phyloP scores from a whole-genome alignment of 2,329 filamentous ascomycete species.

The Talaromyces rugulosus region DNA sequence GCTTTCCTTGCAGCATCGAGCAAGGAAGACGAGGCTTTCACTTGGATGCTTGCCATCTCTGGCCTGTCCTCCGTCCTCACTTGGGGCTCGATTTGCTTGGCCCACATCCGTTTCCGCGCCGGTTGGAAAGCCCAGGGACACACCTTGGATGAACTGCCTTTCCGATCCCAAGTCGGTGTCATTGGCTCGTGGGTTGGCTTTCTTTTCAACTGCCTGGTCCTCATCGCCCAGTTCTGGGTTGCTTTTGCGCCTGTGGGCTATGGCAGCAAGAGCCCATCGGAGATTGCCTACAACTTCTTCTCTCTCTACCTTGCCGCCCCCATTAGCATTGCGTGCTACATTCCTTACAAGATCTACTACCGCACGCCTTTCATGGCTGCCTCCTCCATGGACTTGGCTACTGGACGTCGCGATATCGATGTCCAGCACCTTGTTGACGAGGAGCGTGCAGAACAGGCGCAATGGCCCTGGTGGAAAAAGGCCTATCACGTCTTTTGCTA shows the following conservation, averaged over 20 bases:
- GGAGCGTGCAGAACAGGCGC: conserved; percentile 67
- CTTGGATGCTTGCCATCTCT: conserved; percentile 75
- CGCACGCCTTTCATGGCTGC: conserved; percentile 63
- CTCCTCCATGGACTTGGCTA: conserved; percentile 79
- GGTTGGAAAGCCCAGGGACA: conserved; percentile 71
- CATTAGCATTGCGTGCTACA: conserved; percentile 58
- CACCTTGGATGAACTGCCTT: conserved; percentile 72
- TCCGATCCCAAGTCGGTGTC: conserved; percentile 73
- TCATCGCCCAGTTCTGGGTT: conserved; percentile 84
- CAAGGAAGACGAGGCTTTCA: conserved; percentile 61
- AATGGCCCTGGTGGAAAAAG: conserved; percentile 74
- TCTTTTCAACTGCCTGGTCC: conserved; percentile 67
- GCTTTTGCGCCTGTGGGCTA: conserved; percentile 71
- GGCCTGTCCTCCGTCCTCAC: conserved; percentile 71
- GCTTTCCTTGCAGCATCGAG: conserved; percentile 68
- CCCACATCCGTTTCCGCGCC: conserved; percentile 83
- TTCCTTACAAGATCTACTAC: conserved; percentile 71
- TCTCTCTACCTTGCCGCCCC: conserved; percentile 54
- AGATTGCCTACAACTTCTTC: conserved; percentile 66
- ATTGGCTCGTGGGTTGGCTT: conserved; percentile 78
- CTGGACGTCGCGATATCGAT: conserved; percentile 80
- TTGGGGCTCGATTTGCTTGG: conserved; percentile 80
- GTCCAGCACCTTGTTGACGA: conserved; percentile 72
- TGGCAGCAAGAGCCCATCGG: conserved; percentile 36
- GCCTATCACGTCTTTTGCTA: conserved; percentile 70